These are phyloP conservation scores for Xylogone sp. DNA, from an alignment of 2,329 filamentous ascomycete species.

Conservation along the genomic window DNA sequence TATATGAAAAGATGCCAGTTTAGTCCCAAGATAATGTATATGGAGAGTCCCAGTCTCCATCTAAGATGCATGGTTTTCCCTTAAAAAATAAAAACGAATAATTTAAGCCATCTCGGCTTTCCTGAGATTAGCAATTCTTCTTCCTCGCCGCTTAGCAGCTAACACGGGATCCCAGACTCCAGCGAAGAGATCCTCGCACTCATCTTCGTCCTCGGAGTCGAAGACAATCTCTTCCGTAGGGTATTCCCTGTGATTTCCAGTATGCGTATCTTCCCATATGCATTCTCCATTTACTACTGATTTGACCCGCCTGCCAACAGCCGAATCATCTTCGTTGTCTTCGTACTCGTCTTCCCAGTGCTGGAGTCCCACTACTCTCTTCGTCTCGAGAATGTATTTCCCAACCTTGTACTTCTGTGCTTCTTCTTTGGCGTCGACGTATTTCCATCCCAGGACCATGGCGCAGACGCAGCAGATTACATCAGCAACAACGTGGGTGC, in stretches of 20 bases:
- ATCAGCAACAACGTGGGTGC: slow-evolving; percentile 61
- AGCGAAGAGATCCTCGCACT: slow-evolving; percentile 63
- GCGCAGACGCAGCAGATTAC: slow-evolving; percentile 55
- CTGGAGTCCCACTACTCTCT: slow-evolving; percentile 48
- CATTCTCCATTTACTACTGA: neutral
- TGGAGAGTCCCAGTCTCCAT: neutral
- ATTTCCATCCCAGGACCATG: slow-evolving; percentile 63
- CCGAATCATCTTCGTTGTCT: slow-evolving; percentile 5
- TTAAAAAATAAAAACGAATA: neutral
- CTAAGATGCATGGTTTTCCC: too few species aligned
- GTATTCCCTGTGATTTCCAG: slow-evolving; percentile 55
- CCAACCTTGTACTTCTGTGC: slow-evolving; percentile 64
- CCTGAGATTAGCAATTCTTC: slow-evolving; percentile 6
- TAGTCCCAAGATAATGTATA: too few species aligned
- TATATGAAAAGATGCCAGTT: too few species aligned
- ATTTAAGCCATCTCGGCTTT: neutral
- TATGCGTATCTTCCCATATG: slow-evolving; percentile 37
- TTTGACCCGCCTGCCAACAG: slow-evolving; percentile 4
- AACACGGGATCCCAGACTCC: slow-evolving; percentile 55
- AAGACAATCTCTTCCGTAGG: slow-evolving; percentile 48
- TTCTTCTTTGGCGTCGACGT: slow-evolving; percentile 57
- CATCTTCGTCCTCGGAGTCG: slow-evolving; percentile 62
- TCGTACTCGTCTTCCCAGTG: slow-evolving; percentile 47
- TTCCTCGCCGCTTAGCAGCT: slow-evolving; percentile 23
- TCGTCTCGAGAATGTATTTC: slow-evolving; percentile 64